These are phyloP conservation scores for Penicillium expansum DNA, from an alignment of 2,329 filamentous ascomycete species.

Conservation along the genomic window DNA sequence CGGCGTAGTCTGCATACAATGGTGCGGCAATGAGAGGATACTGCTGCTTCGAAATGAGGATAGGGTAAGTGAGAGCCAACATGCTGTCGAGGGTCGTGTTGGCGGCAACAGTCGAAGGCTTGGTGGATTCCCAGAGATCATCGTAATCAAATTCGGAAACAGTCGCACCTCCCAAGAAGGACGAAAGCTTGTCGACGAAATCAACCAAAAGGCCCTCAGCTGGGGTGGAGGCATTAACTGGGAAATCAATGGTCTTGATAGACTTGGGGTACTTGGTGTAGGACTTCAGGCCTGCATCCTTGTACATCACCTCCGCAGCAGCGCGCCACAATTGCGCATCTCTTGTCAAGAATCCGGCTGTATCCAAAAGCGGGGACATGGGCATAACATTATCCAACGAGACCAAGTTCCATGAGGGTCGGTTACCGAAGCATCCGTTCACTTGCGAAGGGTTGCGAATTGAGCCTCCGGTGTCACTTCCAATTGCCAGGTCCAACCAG, in stretches of 20 bases:
- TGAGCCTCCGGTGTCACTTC: constrained; percentile 41
- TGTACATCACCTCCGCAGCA: constrained; percentile 47
- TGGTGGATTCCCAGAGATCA: neutral
- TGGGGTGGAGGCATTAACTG: neutral
- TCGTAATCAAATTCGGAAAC: neutral
- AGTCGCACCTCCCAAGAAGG: neutral
- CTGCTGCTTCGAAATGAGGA: neutral
- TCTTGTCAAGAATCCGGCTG: constrained; percentile 43
- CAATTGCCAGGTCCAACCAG: constrained; percentile 51
- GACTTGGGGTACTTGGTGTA: constrained; percentile 36
- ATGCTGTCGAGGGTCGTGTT: neutral
- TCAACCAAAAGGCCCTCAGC: neutral
- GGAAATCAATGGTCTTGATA: neutral
- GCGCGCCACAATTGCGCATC: constrained; percentile 25
- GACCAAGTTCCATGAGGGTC: constrained; percentile 44
- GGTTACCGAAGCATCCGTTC: constrained; percentile 52
- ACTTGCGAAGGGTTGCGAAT: constrained; percentile 50
- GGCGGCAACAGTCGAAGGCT: neutral
- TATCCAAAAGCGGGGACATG: constrained; percentile 45
- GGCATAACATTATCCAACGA: constrained; percentile 52
- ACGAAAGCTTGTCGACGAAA: neutral
- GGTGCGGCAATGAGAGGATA: neutral
- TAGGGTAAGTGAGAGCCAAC: neutral
- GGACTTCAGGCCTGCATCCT: constrained; percentile 29
- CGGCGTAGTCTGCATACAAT: neutral